Conservation (phyloP, 306 rosid genomes). For the Argentina anserina region DNA sequence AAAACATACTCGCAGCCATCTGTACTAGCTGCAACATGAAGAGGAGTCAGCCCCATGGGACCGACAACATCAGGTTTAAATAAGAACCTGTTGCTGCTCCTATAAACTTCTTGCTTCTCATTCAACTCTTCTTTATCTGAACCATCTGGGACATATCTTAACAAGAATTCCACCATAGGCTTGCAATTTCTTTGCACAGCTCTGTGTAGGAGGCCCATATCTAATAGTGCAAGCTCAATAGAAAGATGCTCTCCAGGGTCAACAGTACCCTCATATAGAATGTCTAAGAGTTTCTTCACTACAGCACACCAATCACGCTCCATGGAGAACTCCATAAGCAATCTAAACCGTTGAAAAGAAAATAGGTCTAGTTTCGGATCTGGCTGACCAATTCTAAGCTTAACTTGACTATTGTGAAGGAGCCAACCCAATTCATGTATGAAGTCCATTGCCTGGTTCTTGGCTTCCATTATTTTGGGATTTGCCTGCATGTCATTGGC, state of each 20-base stretch:
- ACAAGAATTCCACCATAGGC: slow-evolving; percentile 66
- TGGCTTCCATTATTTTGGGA: slow-evolving; percentile 44
- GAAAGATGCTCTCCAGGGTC: slow-evolving; percentile 50
- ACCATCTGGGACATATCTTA: slow-evolving; percentile 44
- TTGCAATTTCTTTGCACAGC: slow-evolving; percentile 71
- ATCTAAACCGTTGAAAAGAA: slow-evolving; percentile 52
- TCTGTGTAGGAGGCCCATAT: slow-evolving; percentile 65
- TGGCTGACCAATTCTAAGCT: slow-evolving; percentile 46
- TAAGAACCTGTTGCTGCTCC: slow-evolving; percentile 33
- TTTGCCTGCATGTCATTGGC: slow-evolving; percentile 4
- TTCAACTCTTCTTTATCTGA: slow-evolving; percentile 29
- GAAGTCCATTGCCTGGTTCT: slow-evolving; percentile 60
- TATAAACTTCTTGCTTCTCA: slow-evolving; percentile 30
- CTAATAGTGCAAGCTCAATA: slow-evolving; percentile 50
- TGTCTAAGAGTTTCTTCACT: slow-evolving; percentile 57
- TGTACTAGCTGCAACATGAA: slow-evolving; percentile 72
- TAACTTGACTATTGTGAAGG: slow-evolving; percentile 56
- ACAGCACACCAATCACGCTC: slow-evolving; percentile 93
- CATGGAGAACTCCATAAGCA: slow-evolving; percentile 79
- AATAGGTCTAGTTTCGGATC: slow-evolving; percentile 51
- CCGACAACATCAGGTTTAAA: slow-evolving; percentile 66
- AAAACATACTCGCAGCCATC: slow-evolving; percentile 61
- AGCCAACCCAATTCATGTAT: slow-evolving; percentile 88
- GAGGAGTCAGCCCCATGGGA: slow-evolving; percentile 78
- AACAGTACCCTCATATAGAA: slow-evolving; percentile 59